Evolutionary conservation across 805 yeast genomes (phyloP).

Genomic region (Brettanomyces naardenensis): DNA sequence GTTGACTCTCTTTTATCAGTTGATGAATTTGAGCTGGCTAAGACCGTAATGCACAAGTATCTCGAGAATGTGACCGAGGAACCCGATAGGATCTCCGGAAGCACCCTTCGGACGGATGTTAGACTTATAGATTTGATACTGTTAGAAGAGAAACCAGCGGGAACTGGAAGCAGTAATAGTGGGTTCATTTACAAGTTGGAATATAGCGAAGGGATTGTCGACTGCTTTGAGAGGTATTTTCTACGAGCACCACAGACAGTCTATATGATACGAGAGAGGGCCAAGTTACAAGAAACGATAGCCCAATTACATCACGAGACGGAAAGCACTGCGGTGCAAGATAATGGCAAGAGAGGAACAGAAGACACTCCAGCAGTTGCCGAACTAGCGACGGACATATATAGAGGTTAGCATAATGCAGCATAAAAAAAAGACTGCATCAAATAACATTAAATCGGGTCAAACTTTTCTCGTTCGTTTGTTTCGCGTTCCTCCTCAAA

Average conservation of each 20-base stretch:
- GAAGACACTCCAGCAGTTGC: too few relatives aligned
- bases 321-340: too few relatives aligned
- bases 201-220: background rate
- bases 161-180: background rate
- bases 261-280: background rate
- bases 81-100: background rate
- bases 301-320: too few relatives aligned
- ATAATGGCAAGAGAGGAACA: too few relatives aligned
- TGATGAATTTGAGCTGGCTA: constrained; percentile 1
- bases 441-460: too few relatives aligned
- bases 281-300: background rate
- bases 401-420: too few relatives aligned
- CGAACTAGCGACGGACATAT: too few relatives aligned
- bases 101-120: background rate
- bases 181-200: background rate
- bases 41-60: background rate
- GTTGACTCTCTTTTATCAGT: background rate
- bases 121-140: constrained; percentile 1
- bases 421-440: too few relatives aligned
- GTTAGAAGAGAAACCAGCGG: background rate
- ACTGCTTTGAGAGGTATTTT: background rate
- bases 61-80: background rate
- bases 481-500: too few relatives aligned
- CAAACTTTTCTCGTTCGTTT: too few relatives aligned
- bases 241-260: background rate